Evolutionary conservation across 441 rosid species (phyloP).

Genomic region (Gossypium laxum): DNA sequence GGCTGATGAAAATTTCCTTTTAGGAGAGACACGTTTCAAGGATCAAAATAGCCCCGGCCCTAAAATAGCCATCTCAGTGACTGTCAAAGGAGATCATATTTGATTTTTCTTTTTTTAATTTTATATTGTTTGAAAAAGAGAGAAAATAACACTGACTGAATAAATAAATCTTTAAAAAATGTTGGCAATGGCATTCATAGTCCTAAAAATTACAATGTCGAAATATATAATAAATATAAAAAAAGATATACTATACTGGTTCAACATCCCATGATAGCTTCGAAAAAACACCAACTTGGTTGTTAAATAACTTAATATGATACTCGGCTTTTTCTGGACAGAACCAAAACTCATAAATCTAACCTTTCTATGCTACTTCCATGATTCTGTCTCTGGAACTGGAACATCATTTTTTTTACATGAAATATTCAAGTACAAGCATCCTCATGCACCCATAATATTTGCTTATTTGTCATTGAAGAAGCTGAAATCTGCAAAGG

Average conservation of each 20-base stretch:
- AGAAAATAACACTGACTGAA: no score
- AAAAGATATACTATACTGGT: neutral
- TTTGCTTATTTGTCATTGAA: conserved; percentile 17
- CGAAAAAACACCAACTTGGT: neutral
- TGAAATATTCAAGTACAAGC: neutral
- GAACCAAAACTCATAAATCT: neutral
- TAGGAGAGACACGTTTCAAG: no score
- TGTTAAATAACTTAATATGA: neutral
- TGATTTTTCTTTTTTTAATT: no score
- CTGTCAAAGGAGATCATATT: no score
- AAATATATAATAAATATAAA: neutral
- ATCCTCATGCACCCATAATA: neutral
- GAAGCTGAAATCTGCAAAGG: conserved; percentile 12
- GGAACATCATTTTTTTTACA: neutral
- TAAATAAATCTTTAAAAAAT: neutral
- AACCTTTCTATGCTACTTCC: neutral
- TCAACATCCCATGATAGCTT: neutral
- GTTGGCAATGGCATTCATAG: neutral
- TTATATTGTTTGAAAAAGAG: no score
- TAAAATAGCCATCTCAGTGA: no score
- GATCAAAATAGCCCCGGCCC: no score
- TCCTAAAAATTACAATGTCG: neutral
- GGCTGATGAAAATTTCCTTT: no score
- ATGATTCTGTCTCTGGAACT: neutral
- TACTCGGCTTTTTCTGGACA: neutral